Evolutionary conservation across 1,139 yeast species (phyloP), one percentile per base, ranked within the genome.

Genomic region (Yarrowia galli): DNA sequence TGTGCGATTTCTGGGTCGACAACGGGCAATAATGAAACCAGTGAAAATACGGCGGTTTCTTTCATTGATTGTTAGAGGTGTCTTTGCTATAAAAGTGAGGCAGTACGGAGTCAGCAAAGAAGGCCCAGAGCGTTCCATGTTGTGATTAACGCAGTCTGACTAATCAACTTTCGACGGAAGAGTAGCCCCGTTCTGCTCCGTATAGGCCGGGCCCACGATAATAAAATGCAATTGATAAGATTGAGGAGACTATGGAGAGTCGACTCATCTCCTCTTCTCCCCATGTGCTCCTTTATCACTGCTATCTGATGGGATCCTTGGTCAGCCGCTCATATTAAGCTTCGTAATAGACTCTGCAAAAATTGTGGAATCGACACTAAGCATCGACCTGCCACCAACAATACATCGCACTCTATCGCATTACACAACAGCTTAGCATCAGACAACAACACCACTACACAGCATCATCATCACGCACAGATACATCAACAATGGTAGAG

Each of bases 401-500:
- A 54, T 28, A 54, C 60, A 53, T 53, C 20, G 60, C 60, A 53
- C 60, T 54, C 60, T 54, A 54, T 54, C 60, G 60, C 60, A 54
- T 54, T 38, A 38, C 60, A 54, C 38, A 28, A 28, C 60, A 9
- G 45, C 60, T 51, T 38, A 54, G 60, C 60, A 54, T 54, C 60
- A 54, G 35, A 53, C 60, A 54, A 36, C 60, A 53, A 54, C 60
- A 54, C 60, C 23, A 38, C 60, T 38, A 8, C 4, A 28, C 32
- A 28, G 32, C 45, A 36, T 35, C 60, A 36, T 35, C 54, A 49
- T 51, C 60, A 38, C 45, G 35, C 60, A 54, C 60, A 38, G 38
- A 38, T 15, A 54, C 60, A 54, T 38, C 67, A 58, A 71, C 43
- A 40, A 89, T 88, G 92, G 81, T 84, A 54, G 93, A 89, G 77